Evolutionary conservation across 345 rosid species (phyloP), one percentile per base, ranked within the genome.

Genomic region (Arabidopsis arenosa): DNA sequence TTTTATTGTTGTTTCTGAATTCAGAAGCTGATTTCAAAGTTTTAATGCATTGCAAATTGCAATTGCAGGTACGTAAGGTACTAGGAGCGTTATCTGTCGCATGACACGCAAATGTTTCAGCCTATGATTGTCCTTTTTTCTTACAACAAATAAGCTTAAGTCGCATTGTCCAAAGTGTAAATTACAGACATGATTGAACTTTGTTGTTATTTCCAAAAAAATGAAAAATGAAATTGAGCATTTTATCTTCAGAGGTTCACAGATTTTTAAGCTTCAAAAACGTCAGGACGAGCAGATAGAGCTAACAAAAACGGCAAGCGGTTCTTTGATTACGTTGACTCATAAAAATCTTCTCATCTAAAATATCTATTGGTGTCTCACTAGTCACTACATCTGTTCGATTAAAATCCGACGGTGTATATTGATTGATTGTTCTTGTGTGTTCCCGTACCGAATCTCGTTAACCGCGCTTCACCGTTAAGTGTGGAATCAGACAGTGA

Each of bases 31-130:
- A 15, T 66, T 9, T 36, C 6, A 14, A 5, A 18, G 5, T 9
- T 55, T 30, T 65, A 33, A 66, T 75, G 73, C 67, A 48, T 49
- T 40, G 61, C 35, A 59, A 39, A 39, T 59, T 59, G 67, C 35
- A 67, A 15, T n/a, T 69, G 75, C 74, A 76, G 75, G 71, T 70
- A 69, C 7, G 40, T 67, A 61, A 61, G 64, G 51, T 44, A 54
- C 43, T 66, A 51, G 64, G 75, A 62, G 70, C 57, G 51, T 61
- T 45, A 43, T n/a, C 40, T 59, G 17, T 60, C 30, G 56, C 15
- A n/a, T 68, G 69, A 54, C 69, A 61, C 35, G 57, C 56, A 68
- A 40, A 60, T 68, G 63, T 9, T 35, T 21, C 65, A 44, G 63
- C 51, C 64, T 62, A 33, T 76, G 75, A 44, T 76, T 63, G 68